Evolutionary conservation across 2,329 filamentous ascomycete species (phyloP), one percentile per base, ranked within the genome.

Genomic region (Aureobasidium lini): DNA sequence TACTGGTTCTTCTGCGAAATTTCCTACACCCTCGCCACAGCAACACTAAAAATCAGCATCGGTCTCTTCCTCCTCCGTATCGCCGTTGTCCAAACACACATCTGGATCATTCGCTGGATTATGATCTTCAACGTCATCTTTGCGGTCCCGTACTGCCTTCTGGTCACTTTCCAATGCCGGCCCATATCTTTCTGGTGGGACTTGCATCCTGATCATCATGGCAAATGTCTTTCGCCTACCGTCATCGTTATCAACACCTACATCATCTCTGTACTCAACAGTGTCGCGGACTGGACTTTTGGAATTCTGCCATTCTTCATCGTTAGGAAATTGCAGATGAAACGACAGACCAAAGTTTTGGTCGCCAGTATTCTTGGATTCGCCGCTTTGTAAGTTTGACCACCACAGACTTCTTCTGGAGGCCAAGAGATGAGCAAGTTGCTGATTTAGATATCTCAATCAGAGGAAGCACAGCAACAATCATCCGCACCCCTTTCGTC

Each of bases 1-100:
- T 75, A 70, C 64, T 83, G 79, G 79, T 83, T 78, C 71, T 73
- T 83, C n/a, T 80, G 79, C 63, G 80, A 83, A 64, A 69, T 79
- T n/a, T 76, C 77, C 62, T 84, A 83, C 66, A 75, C 78, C 7
- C 67, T 79, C 58, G 72, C 75, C 5, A 79, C 74, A 23, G 72
- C 75, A 40, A 66, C 77, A 11, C 73, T 80, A 47, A 81, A 81
- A 61, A 72, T 81, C 39, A 77, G 80, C 1, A 78, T 83, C 54
- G 78, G 75, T 5, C 70, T 81, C n/a, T 81, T 82, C 61, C 75
- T 83, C 44, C 75, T 82, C 13, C 77, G 80, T 52, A 73, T 84
- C 18, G 78, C 79, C 0, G 69, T 78, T 36, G 70, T 74, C 42
- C 70, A 66, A 40, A 61, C 71, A n/a, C 79, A 83, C 59, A 70